A percentile compares a stretch with the other conserved stretches of the same genome.
Conservation (phyloP, 257 asterid genomes). For the Solanum corneliomulleri region DNA sequence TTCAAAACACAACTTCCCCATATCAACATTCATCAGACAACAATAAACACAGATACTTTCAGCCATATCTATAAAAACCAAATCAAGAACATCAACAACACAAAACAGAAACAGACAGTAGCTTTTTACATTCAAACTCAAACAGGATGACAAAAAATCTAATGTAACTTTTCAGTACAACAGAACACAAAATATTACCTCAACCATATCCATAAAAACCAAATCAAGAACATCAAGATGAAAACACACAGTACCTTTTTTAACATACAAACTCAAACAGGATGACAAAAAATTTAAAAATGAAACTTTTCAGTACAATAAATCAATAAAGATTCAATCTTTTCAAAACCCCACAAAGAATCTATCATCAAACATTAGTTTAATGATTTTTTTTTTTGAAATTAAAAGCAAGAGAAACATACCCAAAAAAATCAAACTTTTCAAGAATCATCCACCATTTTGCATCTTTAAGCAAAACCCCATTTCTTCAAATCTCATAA, state of each 20-base stretch:
- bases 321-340: slow-evolving; percentile 15
- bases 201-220: background rate
- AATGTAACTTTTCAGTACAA: background rate
- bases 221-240: background rate
- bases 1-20: background rate
- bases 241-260: background rate
- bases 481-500: slow-evolving; percentile 11
- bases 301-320: background rate
- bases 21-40: background rate
- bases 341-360: background rate
- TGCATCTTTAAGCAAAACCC: slow-evolving; percentile 29
- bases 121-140: background rate
- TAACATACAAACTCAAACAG: background rate
- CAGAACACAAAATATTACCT: background rate
- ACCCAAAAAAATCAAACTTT: slow-evolving; percentile 41
- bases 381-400: background rate
- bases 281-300: background rate
- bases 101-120: background rate
- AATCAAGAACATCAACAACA: background rate
- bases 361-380: background rate
- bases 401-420: background rate
- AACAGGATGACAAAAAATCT: background rate
- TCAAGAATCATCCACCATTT: slow-evolving; percentile 16
- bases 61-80: background rate
- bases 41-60: background rate